Evolutionary conservation across 2,329 filamentous ascomycete species (phyloP), one percentile per base, ranked within the genome.

Genomic region (Metarhizium sp.): DNA sequence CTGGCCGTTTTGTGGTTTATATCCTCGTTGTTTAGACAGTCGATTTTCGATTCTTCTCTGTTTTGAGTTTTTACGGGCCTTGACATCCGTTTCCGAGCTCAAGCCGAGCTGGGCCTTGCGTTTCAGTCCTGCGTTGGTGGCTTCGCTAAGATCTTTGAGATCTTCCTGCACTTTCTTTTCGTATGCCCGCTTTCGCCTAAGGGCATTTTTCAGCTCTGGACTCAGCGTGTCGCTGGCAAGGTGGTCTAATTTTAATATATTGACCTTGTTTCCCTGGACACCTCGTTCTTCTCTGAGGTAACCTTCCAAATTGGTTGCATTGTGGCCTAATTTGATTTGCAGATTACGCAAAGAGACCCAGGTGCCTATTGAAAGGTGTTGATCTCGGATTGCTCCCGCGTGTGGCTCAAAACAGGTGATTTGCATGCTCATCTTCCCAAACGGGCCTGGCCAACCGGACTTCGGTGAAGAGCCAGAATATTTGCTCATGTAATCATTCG

Each of bases 361-460:
- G 29, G 82, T 73, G 3, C 81, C 80, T n/a, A 73, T 67, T 2
- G 75, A 71, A 30, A 94, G 71, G 6, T 81, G 52, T 1, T 59
- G 67, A 0, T 76, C 64, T 16, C 75, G 76, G n/a, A 86, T 78
- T 59, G 73, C 81, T 1, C 66, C 62, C 1, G 84, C 81, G 67
- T 96, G 87, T 0, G 81, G 80, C 14, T 86, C 82, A 67, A 77
- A 95, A 32, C 88, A 77, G 32, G 83, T 87, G 29, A 96, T 71
- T 61, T 86, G 84, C 53, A 96, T 74, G 1, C 84, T 86, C 64
- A 80, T 75, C 63, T 85, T 84, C 2, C 91, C 92, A 61, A 75
- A 86, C 0, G 92, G 92, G 0, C 91, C 90, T 2, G 74, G 73
- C 88, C 88, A 95, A n/a, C 70, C 66, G 3, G 57, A 20, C 38